phyloP scores from a whole-genome alignment of 148 eudicot genomes.

The Tetragonia tetragonoides region DNA sequence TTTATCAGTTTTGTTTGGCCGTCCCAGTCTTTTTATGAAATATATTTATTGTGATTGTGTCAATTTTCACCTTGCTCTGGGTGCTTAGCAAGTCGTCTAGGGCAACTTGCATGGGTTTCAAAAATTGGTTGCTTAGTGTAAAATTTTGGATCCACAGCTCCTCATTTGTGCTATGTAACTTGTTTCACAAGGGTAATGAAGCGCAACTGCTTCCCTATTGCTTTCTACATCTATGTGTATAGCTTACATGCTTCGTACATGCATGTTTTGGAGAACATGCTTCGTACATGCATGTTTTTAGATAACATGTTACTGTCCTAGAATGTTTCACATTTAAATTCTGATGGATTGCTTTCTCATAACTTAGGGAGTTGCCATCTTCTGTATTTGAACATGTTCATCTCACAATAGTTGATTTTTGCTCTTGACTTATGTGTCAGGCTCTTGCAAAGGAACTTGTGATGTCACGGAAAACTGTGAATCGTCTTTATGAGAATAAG shows the following conservation, averaged over 20 bases:
- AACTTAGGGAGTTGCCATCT: not conserved
- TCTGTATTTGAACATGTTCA: conserved; percentile 8
- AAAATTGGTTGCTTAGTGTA: too few relatives aligned
- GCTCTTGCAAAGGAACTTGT: conserved; percentile 92
- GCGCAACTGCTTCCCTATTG: too few relatives aligned
- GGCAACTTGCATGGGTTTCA: too few relatives aligned
- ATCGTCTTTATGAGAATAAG: conserved; percentile 93
- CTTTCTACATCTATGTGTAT: too few relatives aligned
- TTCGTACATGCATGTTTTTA: not conserved
- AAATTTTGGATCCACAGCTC: conserved; percentile 3
- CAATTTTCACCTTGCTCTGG: not conserved
- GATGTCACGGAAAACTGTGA: conserved; percentile 80
- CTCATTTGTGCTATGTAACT: not conserved
- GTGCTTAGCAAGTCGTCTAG: not conserved
- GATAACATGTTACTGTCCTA: not conserved
- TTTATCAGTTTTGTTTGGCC: not conserved
- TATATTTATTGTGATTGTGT: not conserved
- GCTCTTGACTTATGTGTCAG: conserved; percentile 38
- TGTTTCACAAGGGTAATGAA: not conserved
- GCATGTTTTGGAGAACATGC: not conserved
- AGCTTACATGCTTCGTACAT: not conserved
- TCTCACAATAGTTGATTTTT: conserved; percentile 5
- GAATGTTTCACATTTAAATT: not conserved
- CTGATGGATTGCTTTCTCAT: conserved; percentile 3
- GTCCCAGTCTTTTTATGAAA: not conserved